Evolutionary conservation across 805 yeast genomes (phyloP).

Genomic region (Ogataea nitratoaversa): DNA sequence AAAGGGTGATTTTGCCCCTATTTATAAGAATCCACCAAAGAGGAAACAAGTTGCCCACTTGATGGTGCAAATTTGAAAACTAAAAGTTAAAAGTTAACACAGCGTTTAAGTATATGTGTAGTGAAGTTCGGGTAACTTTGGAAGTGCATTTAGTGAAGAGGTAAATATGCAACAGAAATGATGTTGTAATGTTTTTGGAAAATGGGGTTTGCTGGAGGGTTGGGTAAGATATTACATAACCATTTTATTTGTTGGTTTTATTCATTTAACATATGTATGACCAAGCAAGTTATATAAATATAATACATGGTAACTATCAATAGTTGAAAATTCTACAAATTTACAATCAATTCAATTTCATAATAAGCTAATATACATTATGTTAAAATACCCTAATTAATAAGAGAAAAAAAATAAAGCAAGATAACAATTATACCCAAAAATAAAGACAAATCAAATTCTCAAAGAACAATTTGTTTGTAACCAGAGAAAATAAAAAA

Average conservation of each 20-base stretch:
- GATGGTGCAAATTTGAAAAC: background rate
- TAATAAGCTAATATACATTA: slow-evolving; percentile 22
- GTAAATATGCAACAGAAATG: too few species aligned
- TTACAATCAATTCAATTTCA: background rate
- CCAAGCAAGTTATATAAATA: too few species aligned
- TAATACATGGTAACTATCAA: too few species aligned
- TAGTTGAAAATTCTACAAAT: too few species aligned
- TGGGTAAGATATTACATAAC: background rate
- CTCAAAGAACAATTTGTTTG: slow-evolving; percentile 8
- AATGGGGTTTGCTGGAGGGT: too few species aligned
- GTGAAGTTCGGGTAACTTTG: too few species aligned
- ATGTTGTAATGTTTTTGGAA: too few species aligned
- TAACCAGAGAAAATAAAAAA: slow-evolving; percentile 7
- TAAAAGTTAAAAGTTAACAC: too few species aligned
- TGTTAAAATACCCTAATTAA: slow-evolving; percentile 6
- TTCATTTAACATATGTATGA: background rate
- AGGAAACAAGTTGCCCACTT: background rate
- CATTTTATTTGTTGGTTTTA: background rate
- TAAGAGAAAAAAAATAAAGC: slow-evolving; percentile 1
- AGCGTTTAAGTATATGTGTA: too few species aligned
- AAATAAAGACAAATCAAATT: slow-evolving; percentile 3
- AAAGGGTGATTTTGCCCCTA: background rate
- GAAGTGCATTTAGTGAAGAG: too few species aligned
- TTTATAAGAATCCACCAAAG: too few species aligned
- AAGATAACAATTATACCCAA: slow-evolving; percentile 2